Evolutionary conservation across 768 basidiomycete species (phyloP).

Genomic region (Collybiopsis confluens): DNA sequence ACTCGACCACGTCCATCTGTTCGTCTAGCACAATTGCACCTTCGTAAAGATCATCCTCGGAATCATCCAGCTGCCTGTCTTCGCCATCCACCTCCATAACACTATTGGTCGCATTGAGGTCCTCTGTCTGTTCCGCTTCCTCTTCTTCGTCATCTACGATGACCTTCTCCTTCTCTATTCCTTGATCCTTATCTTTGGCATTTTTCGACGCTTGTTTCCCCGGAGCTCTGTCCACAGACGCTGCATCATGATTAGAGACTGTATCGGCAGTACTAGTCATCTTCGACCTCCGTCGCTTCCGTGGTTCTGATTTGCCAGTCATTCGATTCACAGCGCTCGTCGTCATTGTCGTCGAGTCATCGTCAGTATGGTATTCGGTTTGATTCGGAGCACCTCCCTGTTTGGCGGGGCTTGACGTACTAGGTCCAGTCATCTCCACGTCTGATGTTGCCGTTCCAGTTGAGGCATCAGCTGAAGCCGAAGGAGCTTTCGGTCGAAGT

Average conservation of each 20-base stretch:
- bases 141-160: neutral
- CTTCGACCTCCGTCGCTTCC: neutral
- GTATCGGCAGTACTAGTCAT: neutral
- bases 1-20: no score
- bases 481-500: slow-evolving; percentile 15
- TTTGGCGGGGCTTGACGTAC: neutral
- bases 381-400: neutral
- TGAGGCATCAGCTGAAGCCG: neutral
- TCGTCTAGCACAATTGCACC: no score
- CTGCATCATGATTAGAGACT: neutral
- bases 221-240: neutral
- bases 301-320: slow-evolving; percentile 1
- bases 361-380: neutral
- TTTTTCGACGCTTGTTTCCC: neutral
- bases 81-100: no score
- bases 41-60: no score
- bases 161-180: neutral
- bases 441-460: neutral
- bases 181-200: slow-evolving; percentile 6
- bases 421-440: neutral
- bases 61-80: neutral
- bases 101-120: no score
- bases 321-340: neutral
- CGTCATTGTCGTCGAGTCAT: neutral
- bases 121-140: neutral